Evolutionary conservation across 257 asterid species (phyloP).

Genomic region (Nicotiana noctiflora): DNA sequence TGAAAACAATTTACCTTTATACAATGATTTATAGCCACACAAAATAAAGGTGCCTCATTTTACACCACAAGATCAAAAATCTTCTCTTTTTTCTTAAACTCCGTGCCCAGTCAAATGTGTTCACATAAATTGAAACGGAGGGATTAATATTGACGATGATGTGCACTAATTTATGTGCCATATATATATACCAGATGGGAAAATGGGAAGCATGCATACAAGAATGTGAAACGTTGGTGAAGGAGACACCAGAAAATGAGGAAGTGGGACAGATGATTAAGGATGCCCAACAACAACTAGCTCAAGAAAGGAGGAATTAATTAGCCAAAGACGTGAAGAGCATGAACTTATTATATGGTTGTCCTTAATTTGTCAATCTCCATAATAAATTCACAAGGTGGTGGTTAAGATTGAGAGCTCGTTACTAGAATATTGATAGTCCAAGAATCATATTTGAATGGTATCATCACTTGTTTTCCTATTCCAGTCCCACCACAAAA

Average conservation of each 20-base stretch:
- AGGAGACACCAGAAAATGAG: slow-evolving; percentile 41
- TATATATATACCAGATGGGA: slow-evolving; percentile 29
- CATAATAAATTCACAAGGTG: not conserved
- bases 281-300: slow-evolving; percentile 35
- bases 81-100: too few relatives aligned
- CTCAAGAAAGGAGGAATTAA: slow-evolving; percentile 15
- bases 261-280: slow-evolving; percentile 42
- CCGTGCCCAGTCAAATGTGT: too few relatives aligned
- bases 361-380: slow-evolving; percentile 1
- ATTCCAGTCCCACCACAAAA: not conserved
- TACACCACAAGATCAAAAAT: too few relatives aligned
- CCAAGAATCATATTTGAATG: not conserved
- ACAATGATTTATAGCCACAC: too few relatives aligned
- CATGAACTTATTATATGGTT: not conserved
- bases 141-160: not conserved
- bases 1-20: too few relatives aligned
- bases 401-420: not conserved
- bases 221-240: slow-evolving; percentile 51
- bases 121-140: too few relatives aligned
- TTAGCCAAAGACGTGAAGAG: slow-evolving; percentile 12
- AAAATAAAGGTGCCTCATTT: too few relatives aligned
- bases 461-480: not conserved
- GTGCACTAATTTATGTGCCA: not conserved
- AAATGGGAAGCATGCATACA: slow-evolving; percentile 61
- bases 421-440: not conserved